A percentile compares a stretch with the other conserved stretches of the same genome.
Conservation (phyloP, 176 grass and related monocot genomes). For the Carex myosuroides region DNA sequence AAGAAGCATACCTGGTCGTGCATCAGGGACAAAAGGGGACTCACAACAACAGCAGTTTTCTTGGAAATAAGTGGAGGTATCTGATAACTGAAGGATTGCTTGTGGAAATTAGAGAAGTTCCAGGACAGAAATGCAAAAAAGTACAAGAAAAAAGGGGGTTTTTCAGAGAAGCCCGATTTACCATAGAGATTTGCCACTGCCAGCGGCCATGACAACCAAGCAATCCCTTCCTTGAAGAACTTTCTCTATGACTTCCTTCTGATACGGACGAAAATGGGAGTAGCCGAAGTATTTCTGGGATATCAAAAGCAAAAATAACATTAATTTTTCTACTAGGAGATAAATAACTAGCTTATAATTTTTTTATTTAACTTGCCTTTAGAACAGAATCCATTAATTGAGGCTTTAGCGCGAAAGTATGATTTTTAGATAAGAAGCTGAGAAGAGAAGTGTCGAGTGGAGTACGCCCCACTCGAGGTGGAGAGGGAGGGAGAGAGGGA, state of each 20-base stretch:
- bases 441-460: no score
- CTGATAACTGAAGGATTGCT: slow-evolving; percentile 47
- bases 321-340: neutral
- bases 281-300: slow-evolving; percentile 66
- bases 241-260: slow-evolving; percentile 67
- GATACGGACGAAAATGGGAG: slow-evolving; percentile 55
- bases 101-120: neutral
- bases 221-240: slow-evolving; percentile 62
- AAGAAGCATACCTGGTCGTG: slow-evolving; percentile 63
- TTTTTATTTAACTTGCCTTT: slow-evolving; percentile 31
- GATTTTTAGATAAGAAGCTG: neutral
- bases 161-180: slow-evolving; percentile 3
- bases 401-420: neutral
- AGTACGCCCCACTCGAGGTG: neutral
- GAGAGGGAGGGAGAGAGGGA: neutral
- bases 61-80: slow-evolving; percentile 67
- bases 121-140: neutral
- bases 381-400: slow-evolving; percentile 52
- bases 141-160: neutral
- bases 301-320: neutral
- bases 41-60: slow-evolving; percentile 78
- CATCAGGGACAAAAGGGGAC: slow-evolving; percentile 84
- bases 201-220: slow-evolving; percentile 89
- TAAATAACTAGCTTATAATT: slow-evolving; percentile 27
- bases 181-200: slow-evolving; percentile 90